Percentiles rank a stretch among this genome's conserved stretches.
Evolutionary conservation across 495 filamentous ascomycete genomes (phyloP).

Genomic region (Penicillium chermesinum): DNA sequence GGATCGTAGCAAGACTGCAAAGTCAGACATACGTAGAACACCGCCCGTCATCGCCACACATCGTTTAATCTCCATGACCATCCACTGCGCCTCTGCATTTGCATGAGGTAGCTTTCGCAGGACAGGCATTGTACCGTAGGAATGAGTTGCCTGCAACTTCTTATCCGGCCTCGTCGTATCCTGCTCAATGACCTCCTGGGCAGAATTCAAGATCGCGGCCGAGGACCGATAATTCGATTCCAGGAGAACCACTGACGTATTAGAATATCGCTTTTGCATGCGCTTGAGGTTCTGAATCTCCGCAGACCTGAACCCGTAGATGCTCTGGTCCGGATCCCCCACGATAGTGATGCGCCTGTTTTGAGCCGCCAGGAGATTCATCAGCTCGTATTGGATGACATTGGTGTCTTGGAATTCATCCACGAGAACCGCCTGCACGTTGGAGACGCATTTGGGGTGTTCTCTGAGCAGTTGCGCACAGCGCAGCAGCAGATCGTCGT

Average conservation of each 20-base stretch:
- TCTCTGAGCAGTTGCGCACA: conserved; percentile 75
- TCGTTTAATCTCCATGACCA: conserved; percentile 79
- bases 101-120: conserved; percentile 73
- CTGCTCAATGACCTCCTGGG: conserved; percentile 86
- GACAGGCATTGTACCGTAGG: conserved; percentile 74
- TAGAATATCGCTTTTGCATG: conserved; percentile 69
- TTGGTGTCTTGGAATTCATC: conserved; percentile 99
- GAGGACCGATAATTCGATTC: conserved; percentile 96
- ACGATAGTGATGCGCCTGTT: conserved; percentile 82
- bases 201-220: conserved; percentile 76
- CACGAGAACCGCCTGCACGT: conserved; percentile 87
- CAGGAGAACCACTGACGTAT: conserved; percentile 77
- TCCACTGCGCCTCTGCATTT: conserved; percentile 76
- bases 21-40: conserved; percentile 68
- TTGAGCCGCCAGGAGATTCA: conserved; percentile 77
- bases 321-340: conserved; percentile 96
- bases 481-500: conserved; percentile 85
- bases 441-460: conserved; percentile 80
- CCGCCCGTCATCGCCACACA: conserved; percentile 63
- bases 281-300: conserved; percentile 85
- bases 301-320: conserved; percentile 96
- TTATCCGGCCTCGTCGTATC: conserved; percentile 77
- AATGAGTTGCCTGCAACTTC: conserved; percentile 73
- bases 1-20: conserved; percentile 82
- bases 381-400: conserved; percentile 87